Conservation (phyloP, 371 early-diverging fungal species). For the Lichtheimia ornata region DNA sequence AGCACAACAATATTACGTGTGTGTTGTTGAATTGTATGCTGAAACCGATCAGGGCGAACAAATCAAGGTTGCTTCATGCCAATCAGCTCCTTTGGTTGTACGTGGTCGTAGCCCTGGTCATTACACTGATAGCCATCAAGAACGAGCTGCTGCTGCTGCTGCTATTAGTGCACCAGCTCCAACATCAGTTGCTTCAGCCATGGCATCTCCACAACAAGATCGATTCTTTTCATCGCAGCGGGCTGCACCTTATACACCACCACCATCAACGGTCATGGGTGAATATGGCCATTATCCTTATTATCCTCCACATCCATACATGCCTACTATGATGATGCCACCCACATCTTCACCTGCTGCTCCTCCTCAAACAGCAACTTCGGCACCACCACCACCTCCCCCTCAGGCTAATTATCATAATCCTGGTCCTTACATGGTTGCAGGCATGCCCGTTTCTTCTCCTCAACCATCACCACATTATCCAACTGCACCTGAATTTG, state of each 20-base stretch:
- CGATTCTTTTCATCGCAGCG: not conserved
- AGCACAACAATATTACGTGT: conserved; percentile 89
- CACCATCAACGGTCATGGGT: not conserved
- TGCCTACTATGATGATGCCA: conserved; percentile 9
- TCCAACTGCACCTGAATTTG: conserved; percentile 1
- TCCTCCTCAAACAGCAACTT: not conserved
- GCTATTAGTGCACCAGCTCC: not conserved
- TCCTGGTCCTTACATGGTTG: conserved; percentile 1
- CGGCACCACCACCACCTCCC: not conserved
- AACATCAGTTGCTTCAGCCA: not conserved
- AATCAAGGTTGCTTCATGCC: conserved; percentile 65
- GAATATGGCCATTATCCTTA: conserved; percentile 5
- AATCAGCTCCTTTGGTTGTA: conserved; percentile 88
- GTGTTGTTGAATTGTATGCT: conserved; percentile 73
- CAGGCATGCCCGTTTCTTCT: conserved; percentile 2
- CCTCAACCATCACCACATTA: not conserved
- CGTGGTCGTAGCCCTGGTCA: conserved; percentile 95
- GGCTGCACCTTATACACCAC: not conserved
- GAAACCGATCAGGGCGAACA: conserved; percentile 55
- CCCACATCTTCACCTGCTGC: not conserved
- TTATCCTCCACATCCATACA: conserved; percentile 1
- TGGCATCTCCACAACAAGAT: not conserved
- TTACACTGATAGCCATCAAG: conserved; percentile 64
- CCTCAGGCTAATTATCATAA: not conserved
- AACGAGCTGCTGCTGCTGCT: not conserved